Percentiles rank a stretch among this genome's conserved stretches.
phyloP scores from a whole-genome alignment of 306 rosid genomes.

The Pyrus communis region DNA sequence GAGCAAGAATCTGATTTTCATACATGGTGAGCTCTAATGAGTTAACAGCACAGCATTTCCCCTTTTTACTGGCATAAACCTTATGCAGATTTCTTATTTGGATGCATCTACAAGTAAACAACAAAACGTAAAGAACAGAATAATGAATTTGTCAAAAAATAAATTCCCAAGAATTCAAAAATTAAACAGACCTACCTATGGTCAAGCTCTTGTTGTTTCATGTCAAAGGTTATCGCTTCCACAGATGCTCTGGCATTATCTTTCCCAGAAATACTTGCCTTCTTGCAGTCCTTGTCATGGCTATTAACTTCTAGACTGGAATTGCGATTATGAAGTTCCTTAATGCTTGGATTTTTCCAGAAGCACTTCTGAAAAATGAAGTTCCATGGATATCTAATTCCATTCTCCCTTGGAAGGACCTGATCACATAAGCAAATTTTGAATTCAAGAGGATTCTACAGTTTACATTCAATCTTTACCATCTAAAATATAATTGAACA shows the following conservation, averaged over 20 bases:
- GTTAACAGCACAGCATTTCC: constrained; percentile 84
- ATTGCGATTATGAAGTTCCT: constrained; percentile 9
- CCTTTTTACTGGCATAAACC: constrained; percentile 72
- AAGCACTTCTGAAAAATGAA: constrained; percentile 50
- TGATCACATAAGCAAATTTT: constrained; percentile 22
- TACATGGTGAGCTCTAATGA: constrained; percentile 68
- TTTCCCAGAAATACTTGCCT: constrained; percentile 24
- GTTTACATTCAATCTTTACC: neutral
- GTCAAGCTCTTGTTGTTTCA: constrained; percentile 94
- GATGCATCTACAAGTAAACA: constrained; percentile 63
- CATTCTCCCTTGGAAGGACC: constrained; percentile 91
- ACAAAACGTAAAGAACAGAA: constrained; percentile 1
- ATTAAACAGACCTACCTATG: constrained; percentile 48
- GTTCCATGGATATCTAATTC: constrained; percentile 65
- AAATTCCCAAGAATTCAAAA: constrained; percentile 13
- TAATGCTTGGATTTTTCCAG: constrained; percentile 41
- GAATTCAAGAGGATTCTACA: neutral
- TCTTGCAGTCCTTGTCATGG: constrained; percentile 18
- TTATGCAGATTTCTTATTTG: constrained; percentile 85
- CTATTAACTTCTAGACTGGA: constrained; percentile 27
- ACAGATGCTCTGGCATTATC: constrained; percentile 37
- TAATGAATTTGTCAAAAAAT: constrained; percentile 1
- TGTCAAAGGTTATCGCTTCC: constrained; percentile 75
- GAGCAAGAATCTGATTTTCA: constrained; percentile 97
- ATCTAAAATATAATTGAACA: no score